These are phyloP conservation scores for Dioscorea alata DNA, from an alignment of 106 monocot species.

Conservation along the genomic window DNA sequence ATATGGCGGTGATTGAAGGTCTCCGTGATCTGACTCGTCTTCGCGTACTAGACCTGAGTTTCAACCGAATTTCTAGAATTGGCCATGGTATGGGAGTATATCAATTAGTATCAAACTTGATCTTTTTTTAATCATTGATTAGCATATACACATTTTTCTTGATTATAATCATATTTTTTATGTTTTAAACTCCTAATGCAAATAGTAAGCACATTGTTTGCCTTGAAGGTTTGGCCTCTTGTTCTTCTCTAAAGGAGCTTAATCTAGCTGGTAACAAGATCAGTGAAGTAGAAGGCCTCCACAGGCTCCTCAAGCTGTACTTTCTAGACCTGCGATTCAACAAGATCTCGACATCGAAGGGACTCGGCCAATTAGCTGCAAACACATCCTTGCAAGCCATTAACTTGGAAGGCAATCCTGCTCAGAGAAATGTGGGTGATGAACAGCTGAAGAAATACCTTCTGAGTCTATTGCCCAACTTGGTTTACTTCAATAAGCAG, in stretches of 20 bases:
- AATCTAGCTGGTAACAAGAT: slow-evolving; percentile 87
- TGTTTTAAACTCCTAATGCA: background rate
- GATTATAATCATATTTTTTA: background rate
- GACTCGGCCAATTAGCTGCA: slow-evolving; percentile 78
- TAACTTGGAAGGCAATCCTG: slow-evolving; percentile 76
- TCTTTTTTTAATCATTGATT: background rate
- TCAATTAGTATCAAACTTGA: background rate
- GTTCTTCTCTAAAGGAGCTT: slow-evolving; percentile 73
- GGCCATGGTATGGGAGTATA: slow-evolving; percentile 64
- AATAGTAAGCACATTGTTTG: no score
- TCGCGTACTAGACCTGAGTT: slow-evolving; percentile 69
- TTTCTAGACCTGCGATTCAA: slow-evolving; percentile 63
- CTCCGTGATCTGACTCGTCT: slow-evolving; percentile 73
- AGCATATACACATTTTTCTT: background rate
- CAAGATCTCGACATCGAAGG: slow-evolving; percentile 71
- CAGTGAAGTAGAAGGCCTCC: slow-evolving; percentile 87
- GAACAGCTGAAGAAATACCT: slow-evolving; percentile 74
- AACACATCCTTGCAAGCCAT: slow-evolving; percentile 65
- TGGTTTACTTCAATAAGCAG: slow-evolving; percentile 66
- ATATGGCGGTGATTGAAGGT: slow-evolving; percentile 74
- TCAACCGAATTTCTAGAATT: slow-evolving; percentile 68
- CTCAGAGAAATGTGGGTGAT: slow-evolving; percentile 71
- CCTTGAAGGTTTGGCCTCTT: slow-evolving; percentile 54
- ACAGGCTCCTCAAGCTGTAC: slow-evolving; percentile 74
- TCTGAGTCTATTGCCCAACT: slow-evolving; percentile 52